Base-by-base conservation (phyloP, 306 rosid genomes). In the Sechiopsis laciniata region DNA sequence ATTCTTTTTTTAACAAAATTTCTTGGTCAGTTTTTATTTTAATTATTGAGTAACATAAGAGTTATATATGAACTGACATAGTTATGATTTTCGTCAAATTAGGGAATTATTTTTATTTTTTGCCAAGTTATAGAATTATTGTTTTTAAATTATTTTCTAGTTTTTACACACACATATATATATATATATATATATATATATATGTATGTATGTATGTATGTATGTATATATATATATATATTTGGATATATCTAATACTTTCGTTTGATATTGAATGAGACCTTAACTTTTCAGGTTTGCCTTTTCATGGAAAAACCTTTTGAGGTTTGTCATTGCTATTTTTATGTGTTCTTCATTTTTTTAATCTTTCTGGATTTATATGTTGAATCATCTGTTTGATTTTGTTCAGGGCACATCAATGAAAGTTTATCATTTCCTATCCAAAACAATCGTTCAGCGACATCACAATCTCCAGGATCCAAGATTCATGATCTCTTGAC, bases 361-460 rank as follows among this genome's bases (percentile, higher is more conserved):
- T 66, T 20, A 0, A 0, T 19, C 2, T 66, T 45, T 46, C 35
- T 67, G 37, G 55, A 10, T 11, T 40, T 46, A 12, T 17, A 19
- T 67, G 35, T 21, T 67, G 55, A 20, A 67, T 67, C 72, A 46
- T 45, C 72, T 21, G 37, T 67, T 67, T 37, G 24, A 65, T 65
- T 40, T 17, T 65, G 71, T 65, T 13, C 52, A 21, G 55, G 0
- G 5, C 37, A 3, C 32, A 26, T 26, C 32, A 26, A 26, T 1
- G 32, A 26, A 26, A 26, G 32, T 26, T 26, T 3, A 26, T 26
- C 32, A 26, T 26, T 26, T 26, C 32, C 32, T 26, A 26, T 26
- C 32, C 32, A 26, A 26, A 26, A 26, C 1, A 26, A 26, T 26
- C 3, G 32, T 26, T 26, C 32, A 26, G 32, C 32, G 11, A 66